These are phyloP conservation scores for Cornus suecica DNA, from an alignment of 148 eudicot genomes.

Conservation along the genomic window DNA sequence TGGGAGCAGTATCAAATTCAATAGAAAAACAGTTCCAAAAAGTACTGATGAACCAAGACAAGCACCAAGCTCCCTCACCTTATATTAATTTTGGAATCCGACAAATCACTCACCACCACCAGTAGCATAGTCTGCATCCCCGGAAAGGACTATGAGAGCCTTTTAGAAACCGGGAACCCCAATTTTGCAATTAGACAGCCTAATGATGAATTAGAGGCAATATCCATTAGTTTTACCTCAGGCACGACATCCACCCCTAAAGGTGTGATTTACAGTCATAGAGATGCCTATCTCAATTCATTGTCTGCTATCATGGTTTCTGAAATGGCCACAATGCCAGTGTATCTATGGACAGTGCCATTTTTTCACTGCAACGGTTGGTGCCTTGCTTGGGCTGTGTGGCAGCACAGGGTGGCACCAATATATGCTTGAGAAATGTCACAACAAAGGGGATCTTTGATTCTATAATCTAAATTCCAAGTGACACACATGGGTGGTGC, in stretches of 20 bases:
- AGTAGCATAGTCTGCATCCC: neutral
- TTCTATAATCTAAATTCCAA: constrained; percentile 25
- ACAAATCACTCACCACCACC: constrained; percentile 4
- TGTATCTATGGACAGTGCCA: constrained; percentile 66
- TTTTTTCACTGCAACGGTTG: constrained; percentile 88
- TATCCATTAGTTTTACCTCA: no score
- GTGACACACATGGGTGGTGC: constrained; percentile 75
- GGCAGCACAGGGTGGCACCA: constrained; percentile 73
- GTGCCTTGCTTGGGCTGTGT: constrained; percentile 71
- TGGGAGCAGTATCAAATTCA: no score
- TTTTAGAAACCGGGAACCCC: constrained; percentile 39
- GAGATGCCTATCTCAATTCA: constrained; percentile 73
- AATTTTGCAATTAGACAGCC: constrained; percentile 43
- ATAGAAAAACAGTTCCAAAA: no score
- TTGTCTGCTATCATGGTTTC: constrained; percentile 40
- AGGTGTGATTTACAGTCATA: constrained; percentile 57
- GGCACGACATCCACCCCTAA: no score
- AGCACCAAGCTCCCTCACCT: constrained; percentile 39
- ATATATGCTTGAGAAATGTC: constrained; percentile 52
- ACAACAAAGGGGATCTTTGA: constrained; percentile 44
- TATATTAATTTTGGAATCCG: constrained; percentile 40
- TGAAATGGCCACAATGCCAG: constrained; percentile 57
- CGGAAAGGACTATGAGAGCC: constrained; percentile 37
- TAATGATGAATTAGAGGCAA: no score
- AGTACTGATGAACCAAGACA: constrained; percentile 18